Conservation (phyloP, 345 rosid species). For the Lepidium africanum region DNA sequence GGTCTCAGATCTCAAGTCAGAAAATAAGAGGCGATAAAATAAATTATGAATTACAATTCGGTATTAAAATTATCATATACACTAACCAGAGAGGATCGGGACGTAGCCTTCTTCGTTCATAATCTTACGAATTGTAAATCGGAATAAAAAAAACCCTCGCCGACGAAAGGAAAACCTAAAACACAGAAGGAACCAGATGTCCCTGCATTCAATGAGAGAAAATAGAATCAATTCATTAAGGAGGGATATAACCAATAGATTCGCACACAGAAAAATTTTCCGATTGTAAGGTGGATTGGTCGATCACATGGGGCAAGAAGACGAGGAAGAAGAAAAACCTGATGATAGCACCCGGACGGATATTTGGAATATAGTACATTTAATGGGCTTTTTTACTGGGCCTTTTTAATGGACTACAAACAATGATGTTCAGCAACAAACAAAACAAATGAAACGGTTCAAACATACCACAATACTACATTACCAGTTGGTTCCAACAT, state of each 20-base stretch:
- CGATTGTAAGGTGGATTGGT: not conserved
- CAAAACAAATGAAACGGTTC: no score
- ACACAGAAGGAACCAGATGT: not conserved
- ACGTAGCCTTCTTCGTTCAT: constrained; percentile 6
- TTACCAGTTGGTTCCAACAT: not conserved
- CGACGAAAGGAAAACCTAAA: not conserved
- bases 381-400: not conserved
- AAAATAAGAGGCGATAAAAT: not conserved
- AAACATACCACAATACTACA: no score
- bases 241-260: not conserved
- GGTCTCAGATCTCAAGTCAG: not conserved
- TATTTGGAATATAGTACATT: not conserved
- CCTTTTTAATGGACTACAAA: not conserved
- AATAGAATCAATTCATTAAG: not conserved
- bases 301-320: not conserved
- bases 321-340: not conserved
- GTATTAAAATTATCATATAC: not conserved
- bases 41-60: not conserved
- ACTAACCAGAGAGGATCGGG: constrained; percentile 17
- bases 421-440: no score
- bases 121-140: not conserved
- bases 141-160: not conserved
- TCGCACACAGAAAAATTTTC: not conserved
- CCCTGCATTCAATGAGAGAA: not conserved
- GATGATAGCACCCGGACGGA: not conserved